Evolutionary conservation across 768 basidiomycete species (phyloP), one percentile per base, ranked within the genome.

Genomic region (Mycena maculata): DNA sequence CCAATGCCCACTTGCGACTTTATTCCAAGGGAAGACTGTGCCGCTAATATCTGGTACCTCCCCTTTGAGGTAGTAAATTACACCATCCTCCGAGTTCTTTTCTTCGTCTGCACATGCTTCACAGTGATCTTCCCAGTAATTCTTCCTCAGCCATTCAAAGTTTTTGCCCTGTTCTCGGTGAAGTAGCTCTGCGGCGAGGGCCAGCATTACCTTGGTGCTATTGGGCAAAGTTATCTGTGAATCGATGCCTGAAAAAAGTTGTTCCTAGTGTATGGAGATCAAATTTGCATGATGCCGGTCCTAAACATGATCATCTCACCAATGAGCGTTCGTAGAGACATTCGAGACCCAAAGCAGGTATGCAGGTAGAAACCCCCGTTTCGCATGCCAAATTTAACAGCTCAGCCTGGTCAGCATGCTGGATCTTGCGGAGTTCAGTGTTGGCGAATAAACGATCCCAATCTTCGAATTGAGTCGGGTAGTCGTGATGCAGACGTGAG

Each of bases 311-410:
- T 27, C 12, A 23, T 12, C 44, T 59, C 23, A 59, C 44, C 20
- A 48, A 10, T 2, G 12, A 45, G 44, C 22, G 44, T 15, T 3
- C 2, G n/a, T 23, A 1, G 12, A 36, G 31, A 20, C 42, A 47
- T 23, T 45, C 25, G 44, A 59, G 25, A 8, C n/a, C 57, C 45
- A 59, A 36, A 18, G 44, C n/a, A 16, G 57, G 57, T 18, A 59
- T 59, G n/a, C 44, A 23, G 2, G 44, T 33, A n/a, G 22, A 33
- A 6, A 59, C 1, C 12, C 56, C 56, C 8, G 12, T 12, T n/a
- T 58, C 41, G 25, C 31, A 58, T 5, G 42, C 42, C 7, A 58
- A 42, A n/a, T 42, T 44, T 27, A 57, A 57, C 1, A 57, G 55
- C 33, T 58, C 56, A 16, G 45, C 56, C 56, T 16, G 42, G 10